Base-by-base conservation (phyloP, 805 yeast genomes). In the Myxozyma monticola region DNA sequence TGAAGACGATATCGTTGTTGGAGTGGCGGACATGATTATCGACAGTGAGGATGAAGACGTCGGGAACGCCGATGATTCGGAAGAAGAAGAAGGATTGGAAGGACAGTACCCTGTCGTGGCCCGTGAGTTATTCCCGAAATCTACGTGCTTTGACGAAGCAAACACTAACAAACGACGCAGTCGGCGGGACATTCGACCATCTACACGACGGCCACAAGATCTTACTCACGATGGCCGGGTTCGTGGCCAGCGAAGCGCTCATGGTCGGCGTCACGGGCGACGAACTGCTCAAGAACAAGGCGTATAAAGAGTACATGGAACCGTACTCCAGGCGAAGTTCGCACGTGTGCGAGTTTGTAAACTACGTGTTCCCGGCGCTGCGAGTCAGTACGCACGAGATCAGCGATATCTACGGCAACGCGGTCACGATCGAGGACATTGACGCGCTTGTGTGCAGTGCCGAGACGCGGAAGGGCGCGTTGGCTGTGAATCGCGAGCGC, bases 141-240 rank as follows among this genome's bases (percentile, higher is more conserved):
- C 14, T 22, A 17, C 29, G 28, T 10, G 29, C 6, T 12, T 20
- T 18, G 21, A 37, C 26, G 14, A 38, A 26, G 35, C 18, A 9
- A 17, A 5, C 18, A 25, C 33, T 28, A 28, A 28, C 31, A 28
- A 56, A 52, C 4, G 64, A 60, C 2, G 68, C 96, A 0, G 82
- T 91, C 1, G 99, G 99, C 0, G 99, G 99, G 0, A 93, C 99
- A 0, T 93, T 93, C 70, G 99, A 93, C 64, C 98, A 93, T 68
- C 64, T 93, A 31, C 99, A 93, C 61, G 95, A 85, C 63, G 99
- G 98, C 0, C 99, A 93, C 68, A 88, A 86, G 66, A 84, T 93
- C 25, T 71, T 93, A 24, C 72, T 93, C 8, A 82, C 93, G 0
- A 73, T 86, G 51, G 75, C 95, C 0, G 79, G 81, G 0, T 88